Conservation (phyloP, 768 basidiomycete species). For the Phylloporus arenicola region DNA sequence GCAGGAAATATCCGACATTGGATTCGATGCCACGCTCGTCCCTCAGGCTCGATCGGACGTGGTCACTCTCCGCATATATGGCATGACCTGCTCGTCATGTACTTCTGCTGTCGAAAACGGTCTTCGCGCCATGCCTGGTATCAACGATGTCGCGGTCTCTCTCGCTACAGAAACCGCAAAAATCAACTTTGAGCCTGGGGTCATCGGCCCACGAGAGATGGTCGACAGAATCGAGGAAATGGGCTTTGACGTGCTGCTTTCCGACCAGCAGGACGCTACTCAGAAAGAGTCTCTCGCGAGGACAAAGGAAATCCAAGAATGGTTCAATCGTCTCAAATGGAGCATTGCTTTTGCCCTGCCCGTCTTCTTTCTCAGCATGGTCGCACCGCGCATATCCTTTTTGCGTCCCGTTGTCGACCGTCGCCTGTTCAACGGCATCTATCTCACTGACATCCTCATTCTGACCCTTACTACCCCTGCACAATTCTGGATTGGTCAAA, state of each 20-base stretch:
- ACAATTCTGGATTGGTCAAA: conserved; percentile 85
- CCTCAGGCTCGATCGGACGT: conserved; percentile 59
- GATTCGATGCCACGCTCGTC: conserved; percentile 82
- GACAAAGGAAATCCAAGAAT: conserved; percentile 88
- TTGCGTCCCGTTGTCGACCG: conserved; percentile 48
- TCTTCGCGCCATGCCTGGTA: conserved; percentile 65
- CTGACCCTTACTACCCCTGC: conserved; percentile 81
- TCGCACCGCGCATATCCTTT: conserved; percentile 63
- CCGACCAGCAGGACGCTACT: conserved; percentile 73
- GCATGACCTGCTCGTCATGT: conserved; percentile 88
- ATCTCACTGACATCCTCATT: conserved; percentile 75
- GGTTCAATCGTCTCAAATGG: conserved; percentile 74
- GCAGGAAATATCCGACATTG: conserved; percentile 89
- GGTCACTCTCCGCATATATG: conserved; percentile 75
- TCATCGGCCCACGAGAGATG: conserved; percentile 80
- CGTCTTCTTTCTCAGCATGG: conserved; percentile 91
- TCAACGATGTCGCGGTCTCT: conserved; percentile 65
- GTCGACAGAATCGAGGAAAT: conserved; percentile 83
- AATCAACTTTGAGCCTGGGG: conserved; percentile 65
- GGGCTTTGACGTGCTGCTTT: conserved; percentile 86
- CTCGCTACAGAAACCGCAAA: conserved; percentile 72
- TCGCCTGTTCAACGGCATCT: conserved; percentile 60
- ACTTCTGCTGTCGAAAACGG: conserved; percentile 70
- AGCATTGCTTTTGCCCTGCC: conserved; percentile 78
- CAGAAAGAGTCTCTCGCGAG: conserved; percentile 83